A percentile compares a stretch with the other conserved stretches of the same genome.
These are phyloP conservation scores for Prunus padus DNA, from an alignment of 306 rosid species.

Conservation along the genomic window DNA sequence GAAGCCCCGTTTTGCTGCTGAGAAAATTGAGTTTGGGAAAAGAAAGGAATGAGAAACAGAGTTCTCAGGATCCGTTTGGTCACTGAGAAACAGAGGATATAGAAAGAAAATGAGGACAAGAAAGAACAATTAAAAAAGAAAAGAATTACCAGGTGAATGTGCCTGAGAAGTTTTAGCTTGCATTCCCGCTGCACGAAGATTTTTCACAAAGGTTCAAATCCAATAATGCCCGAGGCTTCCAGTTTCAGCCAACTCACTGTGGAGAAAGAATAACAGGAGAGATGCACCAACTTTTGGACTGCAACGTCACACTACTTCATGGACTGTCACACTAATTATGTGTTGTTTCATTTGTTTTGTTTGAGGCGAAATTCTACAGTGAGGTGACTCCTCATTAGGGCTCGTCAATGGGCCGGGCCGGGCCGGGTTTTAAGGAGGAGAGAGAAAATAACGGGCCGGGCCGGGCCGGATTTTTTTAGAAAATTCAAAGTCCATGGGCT, in stretches of 20 bases:
- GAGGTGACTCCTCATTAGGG: no score
- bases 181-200: not conserved
- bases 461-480: no score
- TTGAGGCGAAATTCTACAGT: no score
- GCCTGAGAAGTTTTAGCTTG: not conserved
- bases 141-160: not conserved
- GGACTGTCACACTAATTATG: no score
- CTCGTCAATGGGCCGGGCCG: no score
- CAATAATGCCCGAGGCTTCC: not conserved
- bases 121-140: not conserved
- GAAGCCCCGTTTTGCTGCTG: not conserved
- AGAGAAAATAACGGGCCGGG: no score
- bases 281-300: no score
- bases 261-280: no score
- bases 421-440: no score
- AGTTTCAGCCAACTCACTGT: not conserved
- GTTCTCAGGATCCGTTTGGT: not conserved
- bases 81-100: not conserved
- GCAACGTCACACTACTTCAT: no score
- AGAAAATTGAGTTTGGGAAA: not conserved
- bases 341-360: no score
- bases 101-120: not conserved
- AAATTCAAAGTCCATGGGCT: no score
- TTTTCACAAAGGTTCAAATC: not conserved
- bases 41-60: not conserved